Evolutionary conservation across 805 yeast species (phyloP).

Genomic region (Schwanniomyces pseudopolymorphus): DNA sequence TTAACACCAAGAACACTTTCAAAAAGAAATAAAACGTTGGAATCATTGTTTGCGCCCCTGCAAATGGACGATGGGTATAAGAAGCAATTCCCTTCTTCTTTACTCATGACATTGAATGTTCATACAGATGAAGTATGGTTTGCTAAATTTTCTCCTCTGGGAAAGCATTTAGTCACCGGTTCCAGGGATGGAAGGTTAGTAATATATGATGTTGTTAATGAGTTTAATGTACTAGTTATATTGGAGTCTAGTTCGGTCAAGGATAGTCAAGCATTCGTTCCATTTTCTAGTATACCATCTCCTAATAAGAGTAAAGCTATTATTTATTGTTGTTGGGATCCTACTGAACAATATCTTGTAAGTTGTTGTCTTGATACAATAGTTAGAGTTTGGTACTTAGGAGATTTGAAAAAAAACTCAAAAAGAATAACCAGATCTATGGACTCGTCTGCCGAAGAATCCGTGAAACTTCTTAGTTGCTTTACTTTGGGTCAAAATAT

Average conservation of each 20-base stretch:
- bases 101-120: conserved; percentile 45
- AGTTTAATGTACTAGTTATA: conserved; percentile 30
- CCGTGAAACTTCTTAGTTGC: conserved; percentile 26
- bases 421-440: conserved; percentile 27
- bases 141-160: conserved; percentile 73
- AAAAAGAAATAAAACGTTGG: conserved; percentile 5
- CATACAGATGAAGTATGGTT: conserved; percentile 85
- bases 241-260: conserved; percentile 25
- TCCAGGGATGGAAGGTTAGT: conserved; percentile 64
- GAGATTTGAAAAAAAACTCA: conserved; percentile 17
- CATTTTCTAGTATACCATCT: conserved; percentile 23
- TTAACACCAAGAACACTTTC: conserved; percentile 25
- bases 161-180: conserved; percentile 73
- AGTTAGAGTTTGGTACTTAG: conserved; percentile 68
- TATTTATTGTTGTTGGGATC: conserved; percentile 73
- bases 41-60: conserved; percentile 13
- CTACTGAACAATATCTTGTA: conserved; percentile 62
- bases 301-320: conserved; percentile 41
- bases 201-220: conserved; percentile 61
- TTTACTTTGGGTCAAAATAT: conserved; percentile 41
- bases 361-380: conserved; percentile 72
- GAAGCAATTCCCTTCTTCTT: conserved; percentile 46
- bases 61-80: conserved; percentile 13
- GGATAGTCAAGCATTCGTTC: conserved; percentile 27
- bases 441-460: conserved; percentile 14